Base-by-base conservation (phyloP, 2,329 filamentous ascomycete species). In the Colletotrichum gloeosporioides region DNA sequence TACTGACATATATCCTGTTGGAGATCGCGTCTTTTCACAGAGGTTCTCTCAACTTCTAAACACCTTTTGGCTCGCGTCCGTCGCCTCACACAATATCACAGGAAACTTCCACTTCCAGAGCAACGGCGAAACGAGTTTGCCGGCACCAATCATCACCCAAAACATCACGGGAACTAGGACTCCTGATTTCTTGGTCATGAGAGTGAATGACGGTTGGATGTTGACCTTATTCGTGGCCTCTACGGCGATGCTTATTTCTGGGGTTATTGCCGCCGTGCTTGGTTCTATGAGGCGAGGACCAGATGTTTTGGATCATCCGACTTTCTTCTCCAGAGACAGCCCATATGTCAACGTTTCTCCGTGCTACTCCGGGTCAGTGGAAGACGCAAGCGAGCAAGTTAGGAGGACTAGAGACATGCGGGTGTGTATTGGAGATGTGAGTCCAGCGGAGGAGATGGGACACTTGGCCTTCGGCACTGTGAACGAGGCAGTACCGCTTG, bases 241-340 rank as follows among this genome's bases (percentile, higher is more conserved):
- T 3, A 25, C 18, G 2, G 39, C 32, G 29, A 73, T 73, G 71
- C 27, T 68, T 2, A 15, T 57, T 10, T 59, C 64, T 7, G 71
- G 64, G 15, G n/a, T 73, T 12, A 36, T 36, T 6, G 71, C 64
- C 0, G 34, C 77, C 77, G 18, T 83, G 82, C 72, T 79, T 82
- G 67, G 78, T 80, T 49, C 49, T 73, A 39, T 83, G 82, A 67
- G 81, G 80, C 49, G 79, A 77, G 71, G 82, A 80, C 77, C 71
- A 72, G 34, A 80, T 78, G 15, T 80, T 78, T 71, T 81, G 80
- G 32, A 80, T 82, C 65, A 82, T 74, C 44, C 79, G 0, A 63
- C 71, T 1, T 53, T 66, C 34, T 73, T 73, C 29, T 55, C 62
- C 0, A 67, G 32, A 16, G 59, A 69, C 22, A 68, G 32, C 55